Evolutionary conservation across 2,329 filamentous ascomycete species (phyloP).

Genomic region (Xylaria sp.): DNA sequence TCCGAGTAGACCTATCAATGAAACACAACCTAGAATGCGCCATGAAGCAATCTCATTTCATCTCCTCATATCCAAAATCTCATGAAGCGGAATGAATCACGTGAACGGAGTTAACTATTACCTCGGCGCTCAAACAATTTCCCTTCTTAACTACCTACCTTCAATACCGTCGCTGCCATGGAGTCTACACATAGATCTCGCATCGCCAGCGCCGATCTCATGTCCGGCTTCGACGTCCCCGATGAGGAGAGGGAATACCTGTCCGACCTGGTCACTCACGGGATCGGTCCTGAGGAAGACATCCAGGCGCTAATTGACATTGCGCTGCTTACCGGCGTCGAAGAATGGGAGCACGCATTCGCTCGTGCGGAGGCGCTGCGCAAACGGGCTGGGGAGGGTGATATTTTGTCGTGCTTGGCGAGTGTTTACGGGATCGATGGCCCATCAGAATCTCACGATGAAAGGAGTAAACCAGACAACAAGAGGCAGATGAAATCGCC

Average conservation of each 20-base stretch:
- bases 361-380: conserved; percentile 30
- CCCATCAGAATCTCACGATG: not conserved
- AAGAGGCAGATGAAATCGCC: not conserved
- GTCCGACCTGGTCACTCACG: conserved; percentile 23
- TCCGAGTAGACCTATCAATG: not conserved
- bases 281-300: conserved; percentile 24
- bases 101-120: not conserved
- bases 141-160: no score
- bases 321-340: conserved; percentile 31
- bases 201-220: conserved; percentile 26
- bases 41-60: not conserved
- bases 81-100: not conserved
- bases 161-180: not conserved
- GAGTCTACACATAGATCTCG: not conserved
- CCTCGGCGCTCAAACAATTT: no score
- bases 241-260: conserved; percentile 29
- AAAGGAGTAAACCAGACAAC: not conserved
- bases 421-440: not conserved
- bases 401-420: conserved; percentile 25
- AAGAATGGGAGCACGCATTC: conserved; percentile 34
- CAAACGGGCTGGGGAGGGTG: conserved; percentile 22
- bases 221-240: conserved; percentile 32
- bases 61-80: not conserved
- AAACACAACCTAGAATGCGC: not conserved
- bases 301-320: conserved; percentile 26